A percentile compares a stretch with the other conserved stretches of the same genome.
These are phyloP conservation scores for Didymella arachidicola DNA, from an alignment of 2,329 filamentous ascomycete genomes.

Conservation along the genomic window DNA sequence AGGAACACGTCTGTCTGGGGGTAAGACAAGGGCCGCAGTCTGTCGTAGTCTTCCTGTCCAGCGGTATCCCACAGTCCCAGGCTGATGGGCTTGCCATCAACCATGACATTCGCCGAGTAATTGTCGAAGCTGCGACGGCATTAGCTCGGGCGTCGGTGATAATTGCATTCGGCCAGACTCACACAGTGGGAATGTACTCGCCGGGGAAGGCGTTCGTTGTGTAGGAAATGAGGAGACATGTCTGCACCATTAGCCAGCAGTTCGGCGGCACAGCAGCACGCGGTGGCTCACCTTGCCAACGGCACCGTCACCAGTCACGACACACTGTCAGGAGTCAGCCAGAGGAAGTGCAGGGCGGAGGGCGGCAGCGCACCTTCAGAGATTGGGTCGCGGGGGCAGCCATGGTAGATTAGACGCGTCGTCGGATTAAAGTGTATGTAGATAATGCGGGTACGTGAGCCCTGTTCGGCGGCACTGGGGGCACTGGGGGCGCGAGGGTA, in stretches of 20 bases:
- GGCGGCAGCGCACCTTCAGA: constrained; percentile 72
- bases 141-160: constrained; percentile 33
- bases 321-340: constrained; percentile 47
- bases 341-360: background rate
- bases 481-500: constrained; percentile 20
- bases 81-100: constrained; percentile 97
- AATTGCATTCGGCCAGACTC: constrained; percentile 49
- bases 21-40: constrained; percentile 92
- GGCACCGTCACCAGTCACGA: constrained; percentile 98
- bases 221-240: constrained; percentile 98
- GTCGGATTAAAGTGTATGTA: constrained; percentile 36
- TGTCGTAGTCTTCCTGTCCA: constrained; percentile 97
- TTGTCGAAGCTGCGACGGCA: constrained; percentile 81
- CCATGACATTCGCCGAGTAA: constrained; percentile 98
- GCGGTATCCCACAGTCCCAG: constrained; percentile 98
- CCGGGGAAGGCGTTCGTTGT: constrained; percentile 99
- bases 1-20: constrained; percentile 98
- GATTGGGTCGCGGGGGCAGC: constrained; percentile 90
- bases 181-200: constrained; percentile 99
- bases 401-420: constrained; percentile 53
- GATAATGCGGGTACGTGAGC: constrained; percentile 26
- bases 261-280: constrained; percentile 25
- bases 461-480: constrained; percentile 35
- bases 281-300: constrained; percentile 83
- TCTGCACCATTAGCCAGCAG: constrained; percentile 64